Base-by-base conservation (phyloP, 2,329 filamentous ascomycete species). In the Colletotrichum endophyticum region DNA sequence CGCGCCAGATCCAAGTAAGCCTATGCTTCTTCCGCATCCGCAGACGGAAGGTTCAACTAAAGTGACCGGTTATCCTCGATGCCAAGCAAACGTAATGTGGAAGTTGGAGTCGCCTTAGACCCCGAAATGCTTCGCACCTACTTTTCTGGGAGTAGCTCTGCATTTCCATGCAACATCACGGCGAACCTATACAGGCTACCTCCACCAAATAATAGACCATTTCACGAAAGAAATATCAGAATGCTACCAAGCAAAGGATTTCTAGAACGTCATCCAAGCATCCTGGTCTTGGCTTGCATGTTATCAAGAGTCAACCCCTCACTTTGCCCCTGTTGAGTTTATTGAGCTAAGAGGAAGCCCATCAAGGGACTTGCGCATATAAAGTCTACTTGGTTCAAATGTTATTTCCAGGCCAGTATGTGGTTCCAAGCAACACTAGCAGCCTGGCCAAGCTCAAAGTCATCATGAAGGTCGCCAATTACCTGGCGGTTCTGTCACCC, bases 401-500 rank as follows among this genome's bases (percentile, higher is more conserved):
- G 30, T 44, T 34, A 8, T 30, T 62, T 11, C 19, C 28, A n/a
- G 59, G 7, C 7, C 19, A 5, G 19, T 8, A 32, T 19, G 19
- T 8, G 2, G 34, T 32, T 32, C n/a, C 30, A 19, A 13, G 28
- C 59, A 19, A 32, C 59, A 32, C 30, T 32, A n/a, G 16, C 30
- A 34, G 28, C 3, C 25, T 11, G 56, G 16, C 27, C 25, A 59
- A 32, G 28, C 27, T 15, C 8, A n/a, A 30, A 16, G 32, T 5
- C 39, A 64, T 27, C n/a, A 78, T 78, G 77, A 78, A 76, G 66
- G 22, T 78, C 66, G 44, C 36, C 34, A 64, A 22, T 27, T 39
- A 13, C 11, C 53, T 77, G 28, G 66, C 49, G 39, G n/a, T 68
- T 25, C 15, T 78, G 66, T 30, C 61, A 19, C 63, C 71, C 8